phyloP scores from a whole-genome alignment of 352 stramenopile species.

The Globisporangium takayamanum region DNA sequence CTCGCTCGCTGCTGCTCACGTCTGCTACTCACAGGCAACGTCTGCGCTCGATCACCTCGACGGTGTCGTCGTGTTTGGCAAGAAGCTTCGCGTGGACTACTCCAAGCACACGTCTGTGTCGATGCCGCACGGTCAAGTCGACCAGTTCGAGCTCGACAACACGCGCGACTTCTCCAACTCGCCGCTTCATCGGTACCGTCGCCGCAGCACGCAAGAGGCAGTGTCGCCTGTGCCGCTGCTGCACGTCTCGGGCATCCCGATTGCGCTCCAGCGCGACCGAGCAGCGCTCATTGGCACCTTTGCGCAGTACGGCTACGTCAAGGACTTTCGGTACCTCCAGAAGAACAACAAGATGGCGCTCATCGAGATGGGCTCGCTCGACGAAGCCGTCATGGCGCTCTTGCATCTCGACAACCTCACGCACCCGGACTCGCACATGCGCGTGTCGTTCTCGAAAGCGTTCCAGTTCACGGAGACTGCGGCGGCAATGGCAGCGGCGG shows the following conservation, averaged over 20 bases:
- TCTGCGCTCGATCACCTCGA: slow-evolving; percentile 75
- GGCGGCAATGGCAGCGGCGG: slow-evolving; percentile 5
- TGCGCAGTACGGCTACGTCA: slow-evolving; percentile 62
- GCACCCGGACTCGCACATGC: slow-evolving; percentile 68
- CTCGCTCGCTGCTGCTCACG: not conserved
- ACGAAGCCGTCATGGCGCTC: slow-evolving; percentile 72
- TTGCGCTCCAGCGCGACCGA: slow-evolving; percentile 56
- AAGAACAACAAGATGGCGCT: slow-evolving; percentile 76
- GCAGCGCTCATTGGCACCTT: slow-evolving; percentile 61
- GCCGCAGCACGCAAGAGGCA: slow-evolving; percentile 54
- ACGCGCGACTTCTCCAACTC: slow-evolving; percentile 71
- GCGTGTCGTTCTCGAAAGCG: slow-evolving; percentile 76
- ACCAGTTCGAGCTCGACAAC: slow-evolving; percentile 80
- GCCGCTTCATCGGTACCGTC: slow-evolving; percentile 72
- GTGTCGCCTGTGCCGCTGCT: slow-evolving; percentile 54
- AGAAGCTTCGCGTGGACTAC: slow-evolving; percentile 78
- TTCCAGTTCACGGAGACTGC: slow-evolving; percentile 24
- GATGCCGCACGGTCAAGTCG: slow-evolving; percentile 73
- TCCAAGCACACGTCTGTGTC: slow-evolving; percentile 78
- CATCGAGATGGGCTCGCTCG: slow-evolving; percentile 65
- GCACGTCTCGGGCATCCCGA: slow-evolving; percentile 69
- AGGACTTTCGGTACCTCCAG: slow-evolving; percentile 67
- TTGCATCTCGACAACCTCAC: slow-evolving; percentile 62
- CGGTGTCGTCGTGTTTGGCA: slow-evolving; percentile 63
- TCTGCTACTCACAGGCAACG: slow-evolving; percentile 30